Percentiles rank a stretch among this genome's conserved stretches.
Evolutionary conservation across 805 yeast species (phyloP).

Genomic region (Scheffersomyces ergatensis): DNA sequence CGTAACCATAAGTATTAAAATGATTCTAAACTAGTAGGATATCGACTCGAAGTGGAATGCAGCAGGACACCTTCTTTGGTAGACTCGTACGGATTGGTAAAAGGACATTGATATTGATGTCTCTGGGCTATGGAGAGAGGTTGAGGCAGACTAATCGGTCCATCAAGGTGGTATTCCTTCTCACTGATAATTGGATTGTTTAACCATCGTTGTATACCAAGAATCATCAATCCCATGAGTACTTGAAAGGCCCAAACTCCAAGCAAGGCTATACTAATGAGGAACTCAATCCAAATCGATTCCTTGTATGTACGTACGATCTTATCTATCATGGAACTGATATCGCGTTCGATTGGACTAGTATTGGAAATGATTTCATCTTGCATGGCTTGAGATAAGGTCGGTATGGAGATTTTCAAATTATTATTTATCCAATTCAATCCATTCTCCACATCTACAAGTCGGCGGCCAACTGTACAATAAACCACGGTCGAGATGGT

Average conservation of each 20-base stretch:
- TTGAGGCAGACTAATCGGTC: constrained; percentile 22
- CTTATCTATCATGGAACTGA: constrained; percentile 12
- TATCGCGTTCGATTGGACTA: not conserved
- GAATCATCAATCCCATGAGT: constrained; percentile 29
- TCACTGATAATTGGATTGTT: not conserved
- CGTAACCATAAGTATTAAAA: not conserved
- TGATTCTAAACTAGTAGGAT: not conserved
- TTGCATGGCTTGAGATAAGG: not conserved
- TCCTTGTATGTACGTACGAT: constrained; percentile 31
- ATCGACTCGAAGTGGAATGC: not conserved
- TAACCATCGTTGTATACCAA: constrained; percentile 3
- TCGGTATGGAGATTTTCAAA: constrained; percentile 58
- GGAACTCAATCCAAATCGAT: constrained; percentile 44
- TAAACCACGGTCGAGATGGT: constrained; percentile 69
- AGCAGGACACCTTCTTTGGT: not conserved
- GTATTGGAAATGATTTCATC: not conserved
- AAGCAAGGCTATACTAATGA: constrained; percentile 43
- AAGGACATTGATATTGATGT: constrained; percentile 24
- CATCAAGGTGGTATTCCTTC: not conserved
- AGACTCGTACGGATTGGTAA: constrained; percentile 12
- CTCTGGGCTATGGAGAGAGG: constrained; percentile 23
- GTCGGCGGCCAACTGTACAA: constrained; percentile 76
- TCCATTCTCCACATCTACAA: constrained; percentile 64
- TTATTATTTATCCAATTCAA: constrained; percentile 74
- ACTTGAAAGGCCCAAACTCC: constrained; percentile 49